Conservation (phyloP, 2,329 filamentous ascomycete genomes). For the Stemphylium vesicarium region DNA sequence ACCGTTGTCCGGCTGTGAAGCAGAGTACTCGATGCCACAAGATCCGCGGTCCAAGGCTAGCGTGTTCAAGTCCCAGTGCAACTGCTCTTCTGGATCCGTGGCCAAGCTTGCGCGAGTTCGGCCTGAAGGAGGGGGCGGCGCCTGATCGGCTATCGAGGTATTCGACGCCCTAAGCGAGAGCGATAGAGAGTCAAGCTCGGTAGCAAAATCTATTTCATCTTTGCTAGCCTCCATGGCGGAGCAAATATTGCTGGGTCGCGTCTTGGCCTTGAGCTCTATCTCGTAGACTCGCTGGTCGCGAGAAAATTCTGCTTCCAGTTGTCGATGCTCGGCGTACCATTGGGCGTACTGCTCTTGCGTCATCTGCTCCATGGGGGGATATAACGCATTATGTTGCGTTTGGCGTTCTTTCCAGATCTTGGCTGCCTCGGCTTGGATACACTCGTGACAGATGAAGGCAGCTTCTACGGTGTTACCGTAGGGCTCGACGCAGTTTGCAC, state of each 20-base stretch:
- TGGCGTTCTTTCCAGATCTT: constrained; percentile 39
- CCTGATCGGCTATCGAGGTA: constrained; percentile 10
- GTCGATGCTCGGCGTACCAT: constrained; percentile 40
- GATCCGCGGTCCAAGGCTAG: constrained; percentile 41
- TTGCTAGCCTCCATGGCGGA: constrained; percentile 37
- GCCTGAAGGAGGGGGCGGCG: constrained; percentile 12
- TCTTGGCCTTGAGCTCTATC: constrained; percentile 29
- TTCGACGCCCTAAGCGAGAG: constrained; percentile 37
- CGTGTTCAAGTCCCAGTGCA: constrained; percentile 45
- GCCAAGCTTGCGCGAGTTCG: constrained; percentile 36
- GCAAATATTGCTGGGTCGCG: constrained; percentile 40
- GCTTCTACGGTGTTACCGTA: constrained; percentile 20
- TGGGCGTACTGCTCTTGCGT: constrained; percentile 39
- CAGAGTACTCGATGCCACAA: constrained; percentile 42
- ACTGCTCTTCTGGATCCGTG: constrained; percentile 42
- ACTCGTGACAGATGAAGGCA: constrained; percentile 44
- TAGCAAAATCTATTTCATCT: constrained; percentile 41
- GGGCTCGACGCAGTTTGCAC: constrained; percentile 43
- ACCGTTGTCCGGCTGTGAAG: constrained; percentile 17
- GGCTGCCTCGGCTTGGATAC: constrained; percentile 35
- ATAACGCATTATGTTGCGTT: constrained; percentile 34
- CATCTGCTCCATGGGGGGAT: constrained; percentile 39
- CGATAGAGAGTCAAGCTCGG: constrained; percentile 41
- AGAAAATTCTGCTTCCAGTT: constrained; percentile 36
- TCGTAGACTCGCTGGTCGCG: constrained; percentile 37